Evolutionary conservation across 495 filamentous ascomycete species (phyloP), one percentile per base, ranked within the genome.

Genomic region (Xeromyces bisporus): DNA sequence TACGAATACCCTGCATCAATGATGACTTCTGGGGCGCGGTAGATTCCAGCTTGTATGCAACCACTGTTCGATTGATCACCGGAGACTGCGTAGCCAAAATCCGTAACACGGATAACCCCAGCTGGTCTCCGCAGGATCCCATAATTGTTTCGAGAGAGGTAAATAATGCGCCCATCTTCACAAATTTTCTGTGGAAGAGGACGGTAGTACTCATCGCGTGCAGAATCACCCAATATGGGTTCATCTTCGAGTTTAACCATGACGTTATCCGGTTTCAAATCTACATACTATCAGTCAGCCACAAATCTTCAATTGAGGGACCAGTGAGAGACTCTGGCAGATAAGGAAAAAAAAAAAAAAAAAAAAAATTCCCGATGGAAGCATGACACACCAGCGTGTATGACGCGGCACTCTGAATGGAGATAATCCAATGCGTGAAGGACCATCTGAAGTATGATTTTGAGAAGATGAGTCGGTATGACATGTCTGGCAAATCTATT

Each of bases 361-460:
- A 6, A 27, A 27, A 27, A 6, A 15, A 27, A 15, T 4, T 11
- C 26, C n/a, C 10, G 6, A 36, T 1, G 15, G 26, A 37, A 21
- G 9, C 20, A 21, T 5, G 20, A 82, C 36, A 77, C 53, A 62
- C 86, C 82, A 13, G 82, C 86, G 53, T 91, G 82, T 39, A 87
- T 84, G 53, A 87, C 81, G 44, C 78, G 80, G 57, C 82, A 91
- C 46, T 83, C 76, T 20, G 80, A 63, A 42, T 91, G 81, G 15
- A 91, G 67, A 51, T 85, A 87, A 44, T 87, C 80, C n/a, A 91
- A 63, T 8, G 79, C 80, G 26, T 85, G 65, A 29, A 91, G 65
- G 4, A 89, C 71, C 53, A 87, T 80, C 51, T 84, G 83, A 3
- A 78, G 74, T 47, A 86, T 79, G 40, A 85, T 75, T 54, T 84